Conservation (phyloP, 2,329 filamentous ascomycete genomes). For the Diaporthe citrichinensis region DNA sequence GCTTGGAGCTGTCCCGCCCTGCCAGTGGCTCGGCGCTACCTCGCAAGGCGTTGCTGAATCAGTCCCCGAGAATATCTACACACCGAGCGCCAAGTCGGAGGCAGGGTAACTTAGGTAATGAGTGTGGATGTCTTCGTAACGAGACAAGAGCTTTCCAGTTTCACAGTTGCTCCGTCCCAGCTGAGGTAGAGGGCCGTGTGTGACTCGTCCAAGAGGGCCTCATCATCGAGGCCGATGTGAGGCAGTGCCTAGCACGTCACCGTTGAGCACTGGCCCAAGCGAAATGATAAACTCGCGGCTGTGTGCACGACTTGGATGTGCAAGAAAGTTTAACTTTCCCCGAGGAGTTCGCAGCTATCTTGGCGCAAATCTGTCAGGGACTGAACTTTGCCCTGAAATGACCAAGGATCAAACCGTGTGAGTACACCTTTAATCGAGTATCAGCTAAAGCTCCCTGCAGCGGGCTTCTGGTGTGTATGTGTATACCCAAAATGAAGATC, state of each 20-base stretch:
- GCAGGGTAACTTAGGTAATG: background rate
- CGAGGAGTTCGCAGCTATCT: constrained; percentile 4
- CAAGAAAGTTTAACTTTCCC: background rate
- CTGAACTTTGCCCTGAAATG: background rate
- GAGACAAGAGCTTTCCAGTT: constrained; percentile 19
- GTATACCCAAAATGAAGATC: too few relatives aligned
- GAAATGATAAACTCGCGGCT: background rate
- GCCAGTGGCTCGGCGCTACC: background rate
- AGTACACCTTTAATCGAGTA: background rate
- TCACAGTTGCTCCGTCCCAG: constrained; percentile 26
- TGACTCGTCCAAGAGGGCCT: background rate
- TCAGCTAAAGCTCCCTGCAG: background rate
- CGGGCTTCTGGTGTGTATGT: background rate
- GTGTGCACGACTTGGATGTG: background rate
- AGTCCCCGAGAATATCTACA: background rate
- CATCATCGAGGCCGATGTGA: background rate
- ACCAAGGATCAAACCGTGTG: background rate
- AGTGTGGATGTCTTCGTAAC: background rate
- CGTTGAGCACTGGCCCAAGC: constrained; percentile 13
- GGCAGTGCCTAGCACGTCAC: constrained; percentile 14
- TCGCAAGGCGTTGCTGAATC: constrained; percentile 19
- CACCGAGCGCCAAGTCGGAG: constrained; percentile 21
- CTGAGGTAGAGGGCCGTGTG: constrained; percentile 18
- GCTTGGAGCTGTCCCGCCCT: background rate
- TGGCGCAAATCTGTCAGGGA: background rate